Evolutionary conservation across 768 basidiomycete genomes (phyloP).

Genomic region (Amanita subjunquillea): DNA sequence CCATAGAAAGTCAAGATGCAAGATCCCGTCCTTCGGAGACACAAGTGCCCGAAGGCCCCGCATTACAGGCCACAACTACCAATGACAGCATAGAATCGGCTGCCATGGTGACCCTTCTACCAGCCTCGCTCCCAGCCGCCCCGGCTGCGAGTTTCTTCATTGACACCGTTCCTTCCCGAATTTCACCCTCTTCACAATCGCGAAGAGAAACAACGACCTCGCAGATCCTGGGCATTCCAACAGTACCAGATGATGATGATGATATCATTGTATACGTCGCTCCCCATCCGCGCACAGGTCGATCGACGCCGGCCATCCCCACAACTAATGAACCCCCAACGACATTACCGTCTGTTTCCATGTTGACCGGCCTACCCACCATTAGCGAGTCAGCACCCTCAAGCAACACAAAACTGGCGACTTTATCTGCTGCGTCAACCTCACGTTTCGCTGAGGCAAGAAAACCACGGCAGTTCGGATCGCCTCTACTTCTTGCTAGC

Average conservation of each 20-base stretch:
- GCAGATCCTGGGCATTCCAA: conserved; percentile 10
- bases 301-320: conserved; percentile 7
- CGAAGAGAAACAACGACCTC: conserved; percentile 9
- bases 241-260: conserved; percentile 33
- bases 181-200: conserved; percentile 8
- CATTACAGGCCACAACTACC: background rate
- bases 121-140: background rate
- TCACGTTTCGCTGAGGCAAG: background rate
- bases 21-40: no score
- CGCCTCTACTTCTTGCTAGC: conserved; percentile 6
- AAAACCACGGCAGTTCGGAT: conserved; percentile 7
- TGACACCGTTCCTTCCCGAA: conserved; percentile 27
- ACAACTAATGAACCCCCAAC: conserved; percentile 1
- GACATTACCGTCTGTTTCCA: conserved; percentile 9
- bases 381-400: background rate
- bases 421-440: background rate
- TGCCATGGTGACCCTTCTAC: background rate
- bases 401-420: background rate
- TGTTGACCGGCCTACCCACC: conserved; percentile 16
- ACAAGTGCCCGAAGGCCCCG: background rate
- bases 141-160: conserved; percentile 21
- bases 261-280: conserved; percentile 74
- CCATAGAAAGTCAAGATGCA: no score
- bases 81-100: background rate
- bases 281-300: conserved; percentile 45